Evolutionary conservation across 768 basidiomycete species (phyloP).

Genomic region (Lentinula raphanica): DNA sequence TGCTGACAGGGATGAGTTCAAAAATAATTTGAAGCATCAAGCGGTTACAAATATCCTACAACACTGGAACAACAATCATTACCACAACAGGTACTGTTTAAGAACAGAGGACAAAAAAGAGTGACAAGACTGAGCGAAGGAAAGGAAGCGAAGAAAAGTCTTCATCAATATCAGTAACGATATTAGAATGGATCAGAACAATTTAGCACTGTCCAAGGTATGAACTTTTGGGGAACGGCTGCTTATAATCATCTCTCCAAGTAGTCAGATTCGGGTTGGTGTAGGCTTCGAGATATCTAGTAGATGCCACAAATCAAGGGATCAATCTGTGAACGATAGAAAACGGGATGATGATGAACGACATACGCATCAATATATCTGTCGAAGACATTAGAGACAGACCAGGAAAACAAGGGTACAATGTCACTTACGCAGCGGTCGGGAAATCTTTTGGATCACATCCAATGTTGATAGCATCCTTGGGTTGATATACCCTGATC

Average conservation of each 20-base stretch:
- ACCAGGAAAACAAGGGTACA: background rate
- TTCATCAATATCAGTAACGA: background rate
- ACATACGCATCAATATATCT: background rate
- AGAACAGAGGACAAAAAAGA: no score
- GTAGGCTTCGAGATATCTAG: conserved; percentile 66
- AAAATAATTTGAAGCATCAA: no score
- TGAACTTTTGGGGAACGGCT: conserved; percentile 65
- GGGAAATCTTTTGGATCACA: conserved; percentile 80
- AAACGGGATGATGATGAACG: background rate
- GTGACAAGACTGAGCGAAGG: background rate
- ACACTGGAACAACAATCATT: no score
- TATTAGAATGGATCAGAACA: background rate
- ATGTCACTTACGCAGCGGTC: conserved; percentile 41
- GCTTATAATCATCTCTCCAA: conserved; percentile 59
- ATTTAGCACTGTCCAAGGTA: conserved; percentile 55
- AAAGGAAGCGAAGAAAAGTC: background rate
- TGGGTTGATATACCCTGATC: conserved; percentile 85
- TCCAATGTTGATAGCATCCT: conserved; percentile 66
- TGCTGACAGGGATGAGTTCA: no score
- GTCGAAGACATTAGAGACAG: background rate
- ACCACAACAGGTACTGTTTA: no score
- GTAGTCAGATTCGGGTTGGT: conserved; percentile 77
- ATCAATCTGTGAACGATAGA: background rate
- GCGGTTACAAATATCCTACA: no score
- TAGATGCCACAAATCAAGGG: background rate